These are phyloP conservation scores for Amylocystis lapponica DNA, from an alignment of 768 basidiomycete genomes.

Conservation along the genomic window DNA sequence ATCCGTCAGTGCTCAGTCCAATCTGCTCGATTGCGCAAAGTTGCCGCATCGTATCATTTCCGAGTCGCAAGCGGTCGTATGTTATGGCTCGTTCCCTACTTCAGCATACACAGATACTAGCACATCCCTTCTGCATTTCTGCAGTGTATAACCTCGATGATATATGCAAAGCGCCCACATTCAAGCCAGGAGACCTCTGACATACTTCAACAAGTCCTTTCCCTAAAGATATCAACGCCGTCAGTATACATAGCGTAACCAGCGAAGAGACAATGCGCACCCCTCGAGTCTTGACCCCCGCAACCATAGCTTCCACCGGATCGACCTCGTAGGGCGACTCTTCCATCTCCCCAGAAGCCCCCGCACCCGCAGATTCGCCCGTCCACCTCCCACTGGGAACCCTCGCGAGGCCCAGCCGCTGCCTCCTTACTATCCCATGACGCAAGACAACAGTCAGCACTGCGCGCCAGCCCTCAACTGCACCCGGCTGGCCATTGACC, in stretches of 20 bases:
- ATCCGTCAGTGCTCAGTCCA: too few species aligned
- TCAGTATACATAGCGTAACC: slow-evolving; percentile 1
- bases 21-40: too few species aligned
- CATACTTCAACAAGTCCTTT: slow-evolving; percentile 65
- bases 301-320: slow-evolving; percentile 68
- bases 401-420: slow-evolving; percentile 30
- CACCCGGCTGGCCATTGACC: slow-evolving; percentile 23
- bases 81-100: too few species aligned
- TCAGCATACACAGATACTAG: too few species aligned
- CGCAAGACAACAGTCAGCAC: slow-evolving; percentile 64
- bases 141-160: too few species aligned
- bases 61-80: too few species aligned
- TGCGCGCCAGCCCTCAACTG: slow-evolving; percentile 76
- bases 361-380: slow-evolving; percentile 3
- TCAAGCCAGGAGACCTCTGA: slow-evolving; percentile 60
- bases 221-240: slow-evolving; percentile 39
- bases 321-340: slow-evolving; percentile 31
- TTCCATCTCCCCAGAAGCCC: slow-evolving; percentile 8
- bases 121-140: too few species aligned
- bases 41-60: too few species aligned
- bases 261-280: slow-evolving; percentile 37
- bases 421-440: slow-evolving; percentile 56
- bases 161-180: too few species aligned
- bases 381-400: slow-evolving; percentile 21
- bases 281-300: slow-evolving; percentile 68